phyloP scores from a whole-genome alignment of 1,139 yeast genomes.

The Hemisphaericaspora xylanilytica region DNA sequence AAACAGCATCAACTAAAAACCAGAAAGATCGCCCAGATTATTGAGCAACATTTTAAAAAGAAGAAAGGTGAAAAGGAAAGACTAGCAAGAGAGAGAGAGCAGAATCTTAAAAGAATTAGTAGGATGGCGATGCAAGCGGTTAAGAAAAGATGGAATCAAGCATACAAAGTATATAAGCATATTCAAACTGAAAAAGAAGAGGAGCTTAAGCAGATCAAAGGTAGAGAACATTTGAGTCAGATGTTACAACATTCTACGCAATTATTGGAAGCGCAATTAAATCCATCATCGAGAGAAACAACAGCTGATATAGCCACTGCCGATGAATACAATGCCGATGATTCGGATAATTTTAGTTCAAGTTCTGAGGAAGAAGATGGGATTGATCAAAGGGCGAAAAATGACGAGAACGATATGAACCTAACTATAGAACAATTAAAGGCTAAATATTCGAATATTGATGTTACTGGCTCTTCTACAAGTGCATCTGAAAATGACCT shows the following conservation, averaged over 20 bases:
- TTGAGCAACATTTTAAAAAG: slow-evolving; percentile 84
- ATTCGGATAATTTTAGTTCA: slow-evolving; percentile 19
- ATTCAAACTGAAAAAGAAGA: slow-evolving; percentile 58
- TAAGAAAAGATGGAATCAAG: slow-evolving; percentile 86
- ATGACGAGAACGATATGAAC: slow-evolving; percentile 51
- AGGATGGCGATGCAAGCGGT: slow-evolving; percentile 81
- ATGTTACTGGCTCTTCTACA: slow-evolving; percentile 17
- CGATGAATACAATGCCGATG: slow-evolving; percentile 17
- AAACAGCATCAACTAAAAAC: slow-evolving; percentile 66
- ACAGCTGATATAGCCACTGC: slow-evolving; percentile 19
- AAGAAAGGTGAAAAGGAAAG: slow-evolving; percentile 88
- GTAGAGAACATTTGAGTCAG: slow-evolving; percentile 83
- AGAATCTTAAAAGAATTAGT: slow-evolving; percentile 64
- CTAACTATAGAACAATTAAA: slow-evolving; percentile 65
- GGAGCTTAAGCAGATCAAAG: slow-evolving; percentile 68
- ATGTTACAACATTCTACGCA: slow-evolving; percentile 92
- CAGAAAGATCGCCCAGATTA: slow-evolving; percentile 72
- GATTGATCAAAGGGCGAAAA: slow-evolving; percentile 14
- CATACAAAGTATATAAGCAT: slow-evolving; percentile 72
- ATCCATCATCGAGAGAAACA: slow-evolving; percentile 31
- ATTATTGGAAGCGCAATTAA: slow-evolving; percentile 79
- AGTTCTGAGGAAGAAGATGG: slow-evolving; percentile 32
- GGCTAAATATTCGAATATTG: slow-evolving; percentile 59
- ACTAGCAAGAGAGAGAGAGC: slow-evolving; percentile 67
- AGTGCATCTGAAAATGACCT: slow-evolving; percentile 13